Base-by-base conservation (phyloP, 495 filamentous ascomycete genomes). In the Poronia punctata region DNA sequence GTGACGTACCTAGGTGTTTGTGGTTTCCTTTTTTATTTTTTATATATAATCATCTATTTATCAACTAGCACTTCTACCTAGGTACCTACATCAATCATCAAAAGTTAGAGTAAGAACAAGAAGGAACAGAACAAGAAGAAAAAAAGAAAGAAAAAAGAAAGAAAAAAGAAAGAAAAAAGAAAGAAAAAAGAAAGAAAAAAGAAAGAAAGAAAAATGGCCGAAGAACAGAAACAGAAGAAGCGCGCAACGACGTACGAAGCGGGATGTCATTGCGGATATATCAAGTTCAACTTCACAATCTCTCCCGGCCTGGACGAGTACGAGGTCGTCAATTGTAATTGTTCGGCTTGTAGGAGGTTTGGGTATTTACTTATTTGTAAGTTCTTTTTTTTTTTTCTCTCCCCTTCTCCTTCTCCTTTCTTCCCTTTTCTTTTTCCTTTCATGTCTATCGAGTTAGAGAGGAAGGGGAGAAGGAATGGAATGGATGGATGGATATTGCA, bases 261-360 rank as follows among this genome's bases (percentile, higher is more conserved):
- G 4, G 52, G 52, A 32, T 61, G 58, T 42, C 58, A 61, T 38
- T 61, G 58, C 37, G 58, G 58, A 18, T 59, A 56, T 38, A 57
- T 61, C 45, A 56, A 52, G 30, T 57, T 59, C 30, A 23, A 43
- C 11, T 42, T 55, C 24, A 53, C 58, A 7, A 38, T 61, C 22
- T 50, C 55, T 15, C 55, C 55, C 32, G 45, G 55, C 8, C 41
- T 61, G 26, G 30, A 47, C 28, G 32, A 54, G 48, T 44, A 56
- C 15, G 38, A 46, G 32, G 44, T 57, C 9, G 9, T 54, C 6
- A 33, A 61, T 11, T 61, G 58, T 46, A 54, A 46, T 25, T 61
- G 58, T 28, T 61, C 58, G 6, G 39, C 45, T 3, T 61, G 58
- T 35, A n/a, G 37, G 4, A 44, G 52, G 21, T 26, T 50, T 6